Base-by-base conservation (phyloP, 1,284 basidiomycete species). In the Tylopilus sp. region DNA sequence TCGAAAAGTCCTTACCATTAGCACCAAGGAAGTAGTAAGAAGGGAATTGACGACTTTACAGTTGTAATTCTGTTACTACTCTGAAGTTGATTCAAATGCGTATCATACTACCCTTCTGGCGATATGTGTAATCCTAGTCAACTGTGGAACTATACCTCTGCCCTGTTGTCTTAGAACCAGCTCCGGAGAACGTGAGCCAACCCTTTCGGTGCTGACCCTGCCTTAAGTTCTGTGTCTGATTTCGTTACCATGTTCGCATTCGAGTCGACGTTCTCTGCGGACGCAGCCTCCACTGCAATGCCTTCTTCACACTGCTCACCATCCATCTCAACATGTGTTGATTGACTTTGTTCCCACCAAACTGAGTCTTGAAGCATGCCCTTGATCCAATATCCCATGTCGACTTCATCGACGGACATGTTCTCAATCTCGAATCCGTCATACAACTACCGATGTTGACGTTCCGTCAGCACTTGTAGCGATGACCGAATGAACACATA, bases 301-400 rank as follows among this genome's bases (percentile, higher is more conserved):
- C 17, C 32, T 35, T 36, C 10, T 9, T 25, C 28, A n/a, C 3
- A 5, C 1, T 31, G 4, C 13, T 35, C 46, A 1, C 32, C 5
- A 5, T 39, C 54, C 33, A 2, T n/a, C 17, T 47, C 48, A 17
- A 41, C n/a, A 4, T 28, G 31, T 0, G 19, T 3, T n/a, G 20
- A 17, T 22, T 2, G n/a, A 15, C 0, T 7, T 42, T 19, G 39
- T 15, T 39, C 17, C 10, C 13, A n/a, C 35, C 33, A 22, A 15
- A 50, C 10, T 20, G 5, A 37, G 22, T 4, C 35, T 26, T 42
- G 14, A 29, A 51, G 19, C 3, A 26, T 46, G 7, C 53, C 33
- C 28, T 24, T 41, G 46, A 65, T 35, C 53, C 62, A 66, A 41
- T 66, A 63, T 13, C 64, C 61, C 50, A 54, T 50, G 32, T 66